phyloP scores from a whole-genome alignment of 345 rosid species.

The Hypericum perforatum region DNA sequence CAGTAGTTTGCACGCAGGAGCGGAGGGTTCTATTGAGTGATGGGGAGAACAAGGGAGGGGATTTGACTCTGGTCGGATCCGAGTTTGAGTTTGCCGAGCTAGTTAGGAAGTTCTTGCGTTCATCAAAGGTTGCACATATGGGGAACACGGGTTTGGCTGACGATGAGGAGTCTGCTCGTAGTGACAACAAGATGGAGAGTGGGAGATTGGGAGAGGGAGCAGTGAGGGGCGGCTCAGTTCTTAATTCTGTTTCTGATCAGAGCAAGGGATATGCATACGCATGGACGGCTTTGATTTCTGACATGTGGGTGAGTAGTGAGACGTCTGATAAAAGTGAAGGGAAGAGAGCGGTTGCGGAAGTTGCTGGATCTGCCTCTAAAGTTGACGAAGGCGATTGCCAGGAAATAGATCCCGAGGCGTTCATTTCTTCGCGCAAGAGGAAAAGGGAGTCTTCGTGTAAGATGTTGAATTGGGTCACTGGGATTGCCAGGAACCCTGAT shows the following conservation, averaged over 20 bases:
- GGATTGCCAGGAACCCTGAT: slow-evolving; percentile 37
- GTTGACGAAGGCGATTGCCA: slow-evolving; percentile 12
- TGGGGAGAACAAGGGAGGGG: slow-evolving; percentile 13
- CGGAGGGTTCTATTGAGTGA: background rate
- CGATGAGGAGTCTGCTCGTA: background rate
- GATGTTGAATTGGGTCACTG: slow-evolving; percentile 57
- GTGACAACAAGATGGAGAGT: background rate
- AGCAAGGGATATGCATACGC: background rate
- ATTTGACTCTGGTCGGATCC: slow-evolving; percentile 24
- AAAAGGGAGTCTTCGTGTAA: slow-evolving; percentile 31
- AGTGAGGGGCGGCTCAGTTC: too few species aligned
- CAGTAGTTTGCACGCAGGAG: slow-evolving; percentile 2
- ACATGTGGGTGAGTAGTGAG: background rate
- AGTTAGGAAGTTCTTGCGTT: slow-evolving; percentile 7
- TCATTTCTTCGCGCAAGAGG: slow-evolving; percentile 25
- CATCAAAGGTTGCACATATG: slow-evolving; percentile 6
- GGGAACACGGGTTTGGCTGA: background rate
- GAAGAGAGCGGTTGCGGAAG: background rate
- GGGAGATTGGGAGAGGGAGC: background rate
- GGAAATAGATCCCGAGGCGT: slow-evolving; percentile 13
- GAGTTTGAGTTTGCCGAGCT: slow-evolving; percentile 22
- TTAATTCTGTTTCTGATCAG: background rate
- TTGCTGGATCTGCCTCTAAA: background rate
- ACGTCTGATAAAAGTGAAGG: background rate
- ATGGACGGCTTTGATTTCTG: background rate